Conservation (phyloP, 176 grass and related monocot genomes). For the Tillandsia leiboldiana region DNA sequence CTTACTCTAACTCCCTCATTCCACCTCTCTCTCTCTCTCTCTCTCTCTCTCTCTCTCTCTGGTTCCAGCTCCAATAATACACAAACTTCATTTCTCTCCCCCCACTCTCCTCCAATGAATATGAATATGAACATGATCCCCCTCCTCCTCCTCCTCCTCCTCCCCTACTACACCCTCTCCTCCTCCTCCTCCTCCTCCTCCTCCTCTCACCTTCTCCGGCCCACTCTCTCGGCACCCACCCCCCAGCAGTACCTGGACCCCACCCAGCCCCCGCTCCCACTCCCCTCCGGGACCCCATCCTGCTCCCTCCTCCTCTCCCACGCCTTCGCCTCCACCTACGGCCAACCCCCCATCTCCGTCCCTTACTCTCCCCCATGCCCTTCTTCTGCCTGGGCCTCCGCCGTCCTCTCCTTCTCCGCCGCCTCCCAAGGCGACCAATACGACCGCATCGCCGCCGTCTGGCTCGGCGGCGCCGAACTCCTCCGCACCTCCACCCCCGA, state of each 20-base stretch:
- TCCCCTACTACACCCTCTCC: not conserved
- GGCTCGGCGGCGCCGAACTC: conserved; percentile 74
- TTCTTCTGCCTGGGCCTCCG: conserved; percentile 51
- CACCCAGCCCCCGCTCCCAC: not conserved
- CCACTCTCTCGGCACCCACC: not conserved
- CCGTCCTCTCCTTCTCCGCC: conserved; percentile 62
- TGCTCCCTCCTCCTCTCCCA: conserved; percentile 14
- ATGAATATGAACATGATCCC: not conserved
- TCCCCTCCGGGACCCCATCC: not conserved
- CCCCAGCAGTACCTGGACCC: conserved; percentile 11
- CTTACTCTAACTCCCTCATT: not conserved
- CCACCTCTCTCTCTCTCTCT: not conserved
- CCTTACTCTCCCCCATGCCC: conserved; percentile 38
- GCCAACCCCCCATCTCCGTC: conserved; percentile 33
- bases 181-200: conserved; percentile 20
- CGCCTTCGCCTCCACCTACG: conserved; percentile 79
- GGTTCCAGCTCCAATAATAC: not conserved
- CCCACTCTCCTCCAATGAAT: not conserved
- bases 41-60: not conserved
- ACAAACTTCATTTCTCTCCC: not conserved
- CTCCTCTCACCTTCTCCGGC: not conserved
- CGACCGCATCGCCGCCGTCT: conserved; percentile 77
- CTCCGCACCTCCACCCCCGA: conserved; percentile 85
- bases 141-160: not conserved
- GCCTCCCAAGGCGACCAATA: conserved; percentile 71